These are phyloP conservation scores for Amaranthus tricolor DNA, from an alignment of 179 eudicot genomes.

Conservation along the genomic window DNA sequence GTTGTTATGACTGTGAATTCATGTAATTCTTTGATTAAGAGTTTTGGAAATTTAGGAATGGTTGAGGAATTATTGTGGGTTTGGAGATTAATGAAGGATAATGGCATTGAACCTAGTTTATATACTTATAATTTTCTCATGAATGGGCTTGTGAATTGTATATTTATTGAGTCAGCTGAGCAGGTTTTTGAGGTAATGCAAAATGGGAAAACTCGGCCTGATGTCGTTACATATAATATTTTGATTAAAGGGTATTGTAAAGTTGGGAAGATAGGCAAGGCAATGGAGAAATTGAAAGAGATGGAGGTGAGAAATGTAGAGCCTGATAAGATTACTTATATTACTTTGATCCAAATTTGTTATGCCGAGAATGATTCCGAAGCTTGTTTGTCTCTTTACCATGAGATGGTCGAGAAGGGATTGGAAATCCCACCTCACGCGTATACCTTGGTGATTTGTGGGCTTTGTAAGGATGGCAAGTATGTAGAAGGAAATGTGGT, in stretches of 20 bases:
- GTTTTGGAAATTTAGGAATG: conserved; percentile 79
- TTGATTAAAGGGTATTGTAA: conserved; percentile 90
- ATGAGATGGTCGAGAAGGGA: conserved; percentile 76
- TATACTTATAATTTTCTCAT: conserved; percentile 74
- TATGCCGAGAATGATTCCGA: conserved; percentile 58
- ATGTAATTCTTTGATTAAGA: conserved; percentile 74
- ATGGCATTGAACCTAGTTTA: conserved; percentile 74
- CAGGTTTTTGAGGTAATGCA: conserved; percentile 89
- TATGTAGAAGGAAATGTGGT: conserved; percentile 54
- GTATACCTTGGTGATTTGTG: conserved; percentile 83
- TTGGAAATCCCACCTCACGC: conserved; percentile 81
- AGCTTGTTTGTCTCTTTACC: conserved; percentile 71
- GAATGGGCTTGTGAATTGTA: conserved; percentile 76
- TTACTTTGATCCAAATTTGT: conserved; percentile 78
- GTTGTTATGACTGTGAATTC: conserved; percentile 47
- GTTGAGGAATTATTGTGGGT: conserved; percentile 95
- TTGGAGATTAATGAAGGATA: conserved; percentile 76
- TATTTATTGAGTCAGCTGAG: conserved; percentile 82
- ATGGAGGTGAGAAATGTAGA: conserved; percentile 66
- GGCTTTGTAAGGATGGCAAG: conserved; percentile 86
- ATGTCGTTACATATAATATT: conserved; percentile 78
- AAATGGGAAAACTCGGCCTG: conserved; percentile 65
- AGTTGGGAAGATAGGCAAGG: conserved; percentile 65
- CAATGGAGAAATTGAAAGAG: conserved; percentile 60
- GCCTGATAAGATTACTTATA: conserved; percentile 77